Evolutionary conservation across 352 stramenopile species (phyloP).

Genomic region (Thalassiosira livingstoniorum): DNA sequence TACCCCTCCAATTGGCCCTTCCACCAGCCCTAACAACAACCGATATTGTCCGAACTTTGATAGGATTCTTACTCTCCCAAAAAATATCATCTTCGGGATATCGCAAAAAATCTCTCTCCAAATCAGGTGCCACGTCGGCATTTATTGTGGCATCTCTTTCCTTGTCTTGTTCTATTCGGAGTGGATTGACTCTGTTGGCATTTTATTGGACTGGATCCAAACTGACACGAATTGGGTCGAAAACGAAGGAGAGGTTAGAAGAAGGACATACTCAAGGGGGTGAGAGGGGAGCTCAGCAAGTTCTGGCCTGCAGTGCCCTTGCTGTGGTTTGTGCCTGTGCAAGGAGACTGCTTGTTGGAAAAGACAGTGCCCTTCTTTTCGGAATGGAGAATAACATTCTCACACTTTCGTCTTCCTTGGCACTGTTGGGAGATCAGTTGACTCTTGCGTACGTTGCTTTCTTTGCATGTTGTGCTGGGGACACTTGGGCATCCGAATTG

Average conservation of each 20-base stretch:
- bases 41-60: conserved; percentile 20
- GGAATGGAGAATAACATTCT: not conserved
- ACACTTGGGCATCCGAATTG: conserved; percentile 94
- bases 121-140: conserved; percentile 36
- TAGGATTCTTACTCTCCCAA: conserved; percentile 28
- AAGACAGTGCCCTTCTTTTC: conserved; percentile 16
- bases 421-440: conserved; percentile 33
- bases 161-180: conserved; percentile 33
- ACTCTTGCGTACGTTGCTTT: conserved; percentile 88
- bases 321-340: conserved; percentile 44
- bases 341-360: conserved; percentile 24
- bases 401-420: not conserved
- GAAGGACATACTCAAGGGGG: conserved; percentile 33
- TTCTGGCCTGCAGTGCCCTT: conserved; percentile 51
- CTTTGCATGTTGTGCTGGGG: conserved; percentile 88
- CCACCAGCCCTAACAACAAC: not conserved
- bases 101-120: conserved; percentile 36
- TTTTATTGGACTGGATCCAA: conserved; percentile 55
- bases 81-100: conserved; percentile 31
- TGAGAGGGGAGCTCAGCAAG: conserved; percentile 22
- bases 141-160: conserved; percentile 42
- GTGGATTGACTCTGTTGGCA: conserved; percentile 40
- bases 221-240: conserved; percentile 27
- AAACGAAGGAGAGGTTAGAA: conserved; percentile 33
- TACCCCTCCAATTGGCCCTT: too few relatives aligned